Base-by-base conservation (phyloP, 1,284 basidiomycete species). In the Boletus smithii region DNA sequence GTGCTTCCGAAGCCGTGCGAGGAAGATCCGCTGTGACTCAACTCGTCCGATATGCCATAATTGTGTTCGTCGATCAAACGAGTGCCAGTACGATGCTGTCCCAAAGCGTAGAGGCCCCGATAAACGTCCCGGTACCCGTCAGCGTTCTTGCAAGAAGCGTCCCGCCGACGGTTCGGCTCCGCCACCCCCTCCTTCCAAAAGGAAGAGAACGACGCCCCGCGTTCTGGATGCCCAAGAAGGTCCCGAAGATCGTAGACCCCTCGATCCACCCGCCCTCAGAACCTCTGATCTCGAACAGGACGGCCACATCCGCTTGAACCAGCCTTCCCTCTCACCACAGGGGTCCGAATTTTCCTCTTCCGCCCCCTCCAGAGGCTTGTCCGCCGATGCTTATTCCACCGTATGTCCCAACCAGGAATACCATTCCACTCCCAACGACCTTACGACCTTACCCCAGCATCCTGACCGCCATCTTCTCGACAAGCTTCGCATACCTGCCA, bases 1-100 rank as follows among this genome's bases (percentile, higher is more conserved):
- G 49, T 67, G 51, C 41, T 11, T 56, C 63, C 68, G 56, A 69
- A 84, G 87, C 67, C 87, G 88, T 51, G 74, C 78, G 51, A 81
- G 86, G 66, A 90, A 90, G 74, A 89, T 89, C 59, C 81, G 84
- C 50, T 90, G 86, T 72, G 88, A 89, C 68, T 89, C 86, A 45
- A 84, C 81, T 34, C 75, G 86, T 60, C 86, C 86, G 53, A 74
- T 77, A 51, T 90, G 86, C 72, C 77, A 84, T 70, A 89, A 88
- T 67, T 89, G 86, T 68, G 71, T 77, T 63, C 81, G 85, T 59
- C 76, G 87, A 58, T 79, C 76, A 57, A 87, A 86, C 66, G 73
- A 76, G 47, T 88, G 85, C 68, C 77, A 83, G 66, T 90, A 89
- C 66, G 87, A 90, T 63, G 72, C 79, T 27, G 83, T 77, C 34